Evolutionary conservation across 495 filamentous ascomycete species (phyloP), one percentile per base, ranked within the genome.

Genomic region (Penicillium canariense): DNA sequence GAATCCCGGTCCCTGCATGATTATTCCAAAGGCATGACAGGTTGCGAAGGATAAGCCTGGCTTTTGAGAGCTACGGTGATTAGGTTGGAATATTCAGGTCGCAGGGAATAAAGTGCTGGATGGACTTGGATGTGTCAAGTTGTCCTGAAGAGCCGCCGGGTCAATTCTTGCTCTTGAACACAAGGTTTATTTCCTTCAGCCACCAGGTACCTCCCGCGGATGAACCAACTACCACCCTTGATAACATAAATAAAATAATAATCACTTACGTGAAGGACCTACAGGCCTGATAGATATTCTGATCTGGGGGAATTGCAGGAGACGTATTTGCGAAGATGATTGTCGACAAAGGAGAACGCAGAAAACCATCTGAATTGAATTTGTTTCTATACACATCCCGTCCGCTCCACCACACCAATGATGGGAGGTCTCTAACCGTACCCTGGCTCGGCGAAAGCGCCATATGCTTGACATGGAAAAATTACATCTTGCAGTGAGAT

Each of bases 331-430:
- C 8, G 3, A 39, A 39, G 17, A 34, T 15, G 14, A 27, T 12
- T 27, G 17, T 27, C 23, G 15, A 35, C 17, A 49, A 34, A 55
- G 38, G 36, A 46, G 54, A 66, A 66, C 59, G 57, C 60, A 65
- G 65, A 68, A n/a, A 65, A 67, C 62, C 58, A 66, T 68, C 60
- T 66, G 66, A 66, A 65, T 69, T 68, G 68, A 68, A 72, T 65
- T 46, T 68, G 65, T 69, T 76, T 73, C 73, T 76, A 75, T 76
- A 76, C 73, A 76, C 64, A 72, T 67, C 66, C 71, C 70, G 54
- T 60, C 65, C 57, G 52, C 59, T 43, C 54, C 53, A 62, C 51
- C 65, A 59, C 59, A 64, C 54, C 47, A 53, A 56, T 48, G 51
- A 61, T 40, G 56, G 59, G 56, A 58, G 55, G 56, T 36, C 51